phyloP scores from a whole-genome alignment of 2,329 filamentous ascomycete species.

The Pyrenophora teres region DNA sequence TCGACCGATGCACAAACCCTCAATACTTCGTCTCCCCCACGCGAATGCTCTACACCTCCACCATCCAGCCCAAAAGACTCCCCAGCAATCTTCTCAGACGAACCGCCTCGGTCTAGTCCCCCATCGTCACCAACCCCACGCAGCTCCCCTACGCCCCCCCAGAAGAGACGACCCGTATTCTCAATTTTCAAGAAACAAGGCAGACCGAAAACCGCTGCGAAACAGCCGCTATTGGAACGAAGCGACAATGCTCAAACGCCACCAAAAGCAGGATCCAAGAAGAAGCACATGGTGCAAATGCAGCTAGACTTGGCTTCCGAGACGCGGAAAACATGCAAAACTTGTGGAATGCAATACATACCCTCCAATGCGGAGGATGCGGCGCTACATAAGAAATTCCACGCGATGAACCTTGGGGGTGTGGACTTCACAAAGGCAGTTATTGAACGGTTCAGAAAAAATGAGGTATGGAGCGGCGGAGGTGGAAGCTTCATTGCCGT shows the following conservation, averaged over 20 bases:
- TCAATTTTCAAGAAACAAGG: constrained; percentile 49
- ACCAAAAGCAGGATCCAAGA: constrained; percentile 32
- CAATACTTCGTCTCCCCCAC: constrained; percentile 9
- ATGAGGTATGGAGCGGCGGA: constrained; percentile 55
- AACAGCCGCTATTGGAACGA: constrained; percentile 29
- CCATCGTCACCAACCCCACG: constrained; percentile 37
- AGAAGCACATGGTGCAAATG: constrained; percentile 59
- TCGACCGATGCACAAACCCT: background rate
- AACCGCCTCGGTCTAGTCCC: constrained; percentile 35
- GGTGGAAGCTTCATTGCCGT: constrained; percentile 59
- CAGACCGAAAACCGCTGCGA: constrained; percentile 17
- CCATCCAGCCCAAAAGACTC: constrained; percentile 42
- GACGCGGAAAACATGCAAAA: constrained; percentile 61
- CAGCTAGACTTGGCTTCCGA: constrained; percentile 64
- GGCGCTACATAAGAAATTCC: constrained; percentile 67
- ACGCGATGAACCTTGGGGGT: constrained; percentile 64
- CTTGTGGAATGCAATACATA: constrained; percentile 70
- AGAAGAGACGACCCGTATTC: constrained; percentile 55
- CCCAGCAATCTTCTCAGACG: constrained; percentile 50
- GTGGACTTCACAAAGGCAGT: constrained; percentile 65
- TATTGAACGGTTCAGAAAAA: constrained; percentile 56
- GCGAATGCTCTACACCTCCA: constrained; percentile 19
- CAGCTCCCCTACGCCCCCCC: constrained; percentile 30
- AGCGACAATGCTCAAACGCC: constrained; percentile 43
- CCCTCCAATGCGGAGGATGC: constrained; percentile 65